Base-by-base conservation (phyloP, 164 flowering plant genomes). In the Vitis labrusca region DNA sequence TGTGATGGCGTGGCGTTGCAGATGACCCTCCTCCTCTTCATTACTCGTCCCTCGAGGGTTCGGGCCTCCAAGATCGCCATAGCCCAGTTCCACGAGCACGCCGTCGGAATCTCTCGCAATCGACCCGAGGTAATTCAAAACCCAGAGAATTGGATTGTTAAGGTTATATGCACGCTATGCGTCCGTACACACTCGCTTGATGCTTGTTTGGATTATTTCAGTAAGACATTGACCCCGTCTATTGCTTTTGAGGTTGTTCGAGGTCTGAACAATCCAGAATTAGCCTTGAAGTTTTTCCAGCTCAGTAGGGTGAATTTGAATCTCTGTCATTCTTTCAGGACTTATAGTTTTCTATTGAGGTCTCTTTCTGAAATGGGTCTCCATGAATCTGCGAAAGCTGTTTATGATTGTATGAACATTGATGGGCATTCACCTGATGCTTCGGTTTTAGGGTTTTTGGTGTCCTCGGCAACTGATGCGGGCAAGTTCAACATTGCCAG, bases 131-230 rank as follows among this genome's bases (percentile, higher is more conserved):
- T 69, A 55, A 37, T 69, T 2, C 54, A 23, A n/a, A 52, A 16
- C 48, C 15, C 67, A 3, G 83, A 79, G 32, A 65, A 69, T 50
- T 88, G 92, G 92, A 79, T 83, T 59, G 72, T 79, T 13, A 88
- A 88, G 73, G 86, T 85, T 23, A 85, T 85, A 1, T 82, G 81
- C 50, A 80, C 89, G 23, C 82, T 88, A 29, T 85, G 76, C 73
- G 48, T 74, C 55, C 67, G 68, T 37, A 54, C 77, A 16, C 51
- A 52, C 14, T 70, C 66, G 30, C 57, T 73, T 10, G 64, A 71
- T 50, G 12, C 61, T 37, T 75, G 64, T 14, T 61, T 68, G 14
- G 78, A 74, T 68, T 89, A 76, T 71, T 73, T 90, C 12, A 60
- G 79, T 37, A 58, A 71, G 59, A 65, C 68, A 5, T 72, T 91